Evolutionary conservation across 106 monocot genomes (phyloP), one percentile per base, ranked within the genome.

Genomic region (Alisma plantagoaquatica): DNA sequence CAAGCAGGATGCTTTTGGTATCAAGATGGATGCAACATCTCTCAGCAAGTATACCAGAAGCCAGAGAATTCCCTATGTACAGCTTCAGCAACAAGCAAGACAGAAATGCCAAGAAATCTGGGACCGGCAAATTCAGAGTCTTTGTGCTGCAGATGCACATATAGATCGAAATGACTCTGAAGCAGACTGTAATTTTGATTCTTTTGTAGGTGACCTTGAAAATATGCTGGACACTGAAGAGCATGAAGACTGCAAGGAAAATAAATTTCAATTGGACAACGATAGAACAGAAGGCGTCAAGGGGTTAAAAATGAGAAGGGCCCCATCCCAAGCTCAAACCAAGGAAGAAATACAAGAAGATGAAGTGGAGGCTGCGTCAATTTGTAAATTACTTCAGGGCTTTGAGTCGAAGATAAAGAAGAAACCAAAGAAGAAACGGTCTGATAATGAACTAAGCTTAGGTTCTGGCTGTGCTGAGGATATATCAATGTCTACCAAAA

Each of bases 41-140:
- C 69, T 89, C 23, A 84, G 73, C 63, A 96, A 89, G 52, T 96
- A 88, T 84, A 88, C 88, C 42, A 80, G 96, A 31, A 88, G 96
- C 0, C 88, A 96, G 55, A 50, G 88, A 29, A 88, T 96, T 87
- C 81, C 88, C 17, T 96, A 81, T 74, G 80, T 84, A 61, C 96
- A 89, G 64, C 84, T 96, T 69, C 96, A 96, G 54, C 96, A 96
- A 54, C 96, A 96, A 42, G 71, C 89, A 16, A 84, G 81, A 69
- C 88, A 96, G 65, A 96, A 88, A 69, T 96, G 96, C 42, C 96
- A 96, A 56, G 88, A 96, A 70, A 96, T 96, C 52, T 96, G 96
- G 96, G 96, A 88, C 54, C 68, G 96, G 50, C 96, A 96, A 73
- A 70, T 81, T 38, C 89, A 96, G 55, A 78, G 70, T 70, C 96